These are phyloP conservation scores for Zygoascus tannicola DNA, from an alignment of 805 yeast species.

Conservation along the genomic window DNA sequence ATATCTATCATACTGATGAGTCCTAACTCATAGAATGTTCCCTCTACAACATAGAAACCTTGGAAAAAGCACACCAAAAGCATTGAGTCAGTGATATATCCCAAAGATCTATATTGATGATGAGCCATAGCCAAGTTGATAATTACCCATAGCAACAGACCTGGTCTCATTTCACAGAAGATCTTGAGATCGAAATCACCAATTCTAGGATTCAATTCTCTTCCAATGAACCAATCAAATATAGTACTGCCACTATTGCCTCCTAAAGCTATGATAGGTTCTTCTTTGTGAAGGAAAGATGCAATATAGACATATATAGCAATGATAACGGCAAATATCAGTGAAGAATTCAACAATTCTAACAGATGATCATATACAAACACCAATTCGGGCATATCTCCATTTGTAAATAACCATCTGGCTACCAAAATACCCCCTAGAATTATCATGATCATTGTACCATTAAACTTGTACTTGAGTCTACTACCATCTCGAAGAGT, in stretches of 20 bases:
- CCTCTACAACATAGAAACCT: constrained; percentile 78
- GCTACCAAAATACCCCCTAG: constrained; percentile 34
- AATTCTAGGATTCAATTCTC: constrained; percentile 88
- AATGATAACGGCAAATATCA: constrained; percentile 53
- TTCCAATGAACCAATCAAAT: constrained; percentile 95
- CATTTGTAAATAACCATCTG: constrained; percentile 44
- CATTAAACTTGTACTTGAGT: constrained; percentile 74
- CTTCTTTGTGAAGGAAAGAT: constrained; percentile 54
- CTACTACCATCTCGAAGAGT: constrained; percentile 65
- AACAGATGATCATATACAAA: constrained; percentile 62
- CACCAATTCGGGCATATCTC: constrained; percentile 66
- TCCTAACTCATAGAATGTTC: constrained; percentile 86
- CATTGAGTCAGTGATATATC: constrained; percentile 62
- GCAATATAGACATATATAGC: constrained; percentile 55
- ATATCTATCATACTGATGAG: constrained; percentile 90
- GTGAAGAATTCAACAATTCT: constrained; percentile 53
- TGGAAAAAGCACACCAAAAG: constrained; percentile 60
- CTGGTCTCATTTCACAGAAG: constrained; percentile 92
- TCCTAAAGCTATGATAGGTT: constrained; percentile 69
- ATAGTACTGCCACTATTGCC: constrained; percentile 72
- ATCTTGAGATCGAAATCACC: constrained; percentile 81
- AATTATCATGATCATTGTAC: constrained; percentile 44
- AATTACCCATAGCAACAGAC: constrained; percentile 76
- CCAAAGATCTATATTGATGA: constrained; percentile 57
- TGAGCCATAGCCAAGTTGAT: constrained; percentile 74